Evolutionary conservation across 2,329 filamentous ascomycete species (phyloP), one percentile per base, ranked within the genome.

Genomic region (Penicillium sclerotigenum): DNA sequence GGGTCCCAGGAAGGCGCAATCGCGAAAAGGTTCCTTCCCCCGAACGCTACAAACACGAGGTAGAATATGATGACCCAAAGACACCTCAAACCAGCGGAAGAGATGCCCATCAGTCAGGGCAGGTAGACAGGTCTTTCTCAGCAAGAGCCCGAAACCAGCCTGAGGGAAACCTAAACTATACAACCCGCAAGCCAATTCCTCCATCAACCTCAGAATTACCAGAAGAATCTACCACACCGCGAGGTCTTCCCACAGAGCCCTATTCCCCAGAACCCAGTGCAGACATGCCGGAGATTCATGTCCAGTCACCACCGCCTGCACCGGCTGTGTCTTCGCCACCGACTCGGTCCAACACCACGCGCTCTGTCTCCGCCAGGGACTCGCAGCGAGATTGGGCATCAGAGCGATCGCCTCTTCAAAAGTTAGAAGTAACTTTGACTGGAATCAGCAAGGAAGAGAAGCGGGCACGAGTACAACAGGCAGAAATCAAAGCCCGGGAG

Each of bases 401-500:
- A 55, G 88, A 95, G 71, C 86, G 89, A 67, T 97, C 93, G 60
- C 94, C 95, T 50, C 81, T 99, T 50, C 93, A 99, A 74, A 94
- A 88, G 78, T 83, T 99, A 64, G 93, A 99, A 78, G 85, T 90
- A 68, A 94, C 90, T 67, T 82, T 97, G 68, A 89, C 88, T 73
- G 91, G 89, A 75, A 93, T 97, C 73, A 96, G 89, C 72, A 97
- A 97, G 73, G 92, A 97, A 75, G 92, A 97, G 75, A 95, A 96
- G 73, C 84, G 93, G 61, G 91, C 91, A 9, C 83, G 90, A 45
- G 85, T 93, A 5, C 84, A 91, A 70, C 89, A 93, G 66, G 91
- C 91, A 6, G 93, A 97, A 72, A 81, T 86, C 63, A 83, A 84
- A 41, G 83, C 87, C 18, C 83, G 86, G 64, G 87, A 93, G 67